These are phyloP conservation scores for Paracamarosporium sp. DNA, from an alignment of 2,329 filamentous ascomycete genomes.

Conservation along the genomic window DNA sequence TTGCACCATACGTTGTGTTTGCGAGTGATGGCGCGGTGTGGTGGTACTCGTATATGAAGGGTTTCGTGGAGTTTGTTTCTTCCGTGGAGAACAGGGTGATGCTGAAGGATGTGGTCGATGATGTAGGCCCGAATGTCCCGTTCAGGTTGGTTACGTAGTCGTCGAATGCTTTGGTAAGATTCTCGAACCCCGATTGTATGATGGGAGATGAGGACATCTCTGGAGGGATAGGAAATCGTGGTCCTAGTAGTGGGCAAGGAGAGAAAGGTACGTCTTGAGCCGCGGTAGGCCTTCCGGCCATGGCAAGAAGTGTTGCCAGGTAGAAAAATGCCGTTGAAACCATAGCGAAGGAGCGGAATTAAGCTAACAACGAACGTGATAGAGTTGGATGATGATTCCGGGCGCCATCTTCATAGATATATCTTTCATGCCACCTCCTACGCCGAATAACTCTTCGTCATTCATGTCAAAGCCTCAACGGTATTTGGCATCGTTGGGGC, in stretches of 20 bases:
- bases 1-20: slow-evolving; percentile 30
- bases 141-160: slow-evolving; percentile 12
- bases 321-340: neutral
- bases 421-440: no score
- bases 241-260: slow-evolving; percentile 22
- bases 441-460: no score
- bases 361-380: neutral
- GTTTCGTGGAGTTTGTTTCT: slow-evolving; percentile 3
- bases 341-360: neutral
- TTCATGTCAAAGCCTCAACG: no score
- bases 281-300: neutral
- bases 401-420: no score
- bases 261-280: slow-evolving; percentile 11
- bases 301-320: neutral
- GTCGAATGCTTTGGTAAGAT: slow-evolving; percentile 17
- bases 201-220: slow-evolving; percentile 2
- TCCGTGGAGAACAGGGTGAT: slow-evolving; percentile 22
- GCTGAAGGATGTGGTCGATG: slow-evolving; percentile 17
- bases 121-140: slow-evolving; percentile 15
- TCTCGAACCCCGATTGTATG: slow-evolving; percentile 17
- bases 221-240: slow-evolving; percentile 18
- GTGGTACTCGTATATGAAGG: slow-evolving; percentile 20
- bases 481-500: no score
- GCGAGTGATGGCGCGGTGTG: slow-evolving; percentile 48
- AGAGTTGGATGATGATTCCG: no score